Percentiles rank a stretch among this genome's conserved stretches.
phyloP scores from a whole-genome alignment of 108 stramenopile genomes.

The Skeletonema menzelii region DNA sequence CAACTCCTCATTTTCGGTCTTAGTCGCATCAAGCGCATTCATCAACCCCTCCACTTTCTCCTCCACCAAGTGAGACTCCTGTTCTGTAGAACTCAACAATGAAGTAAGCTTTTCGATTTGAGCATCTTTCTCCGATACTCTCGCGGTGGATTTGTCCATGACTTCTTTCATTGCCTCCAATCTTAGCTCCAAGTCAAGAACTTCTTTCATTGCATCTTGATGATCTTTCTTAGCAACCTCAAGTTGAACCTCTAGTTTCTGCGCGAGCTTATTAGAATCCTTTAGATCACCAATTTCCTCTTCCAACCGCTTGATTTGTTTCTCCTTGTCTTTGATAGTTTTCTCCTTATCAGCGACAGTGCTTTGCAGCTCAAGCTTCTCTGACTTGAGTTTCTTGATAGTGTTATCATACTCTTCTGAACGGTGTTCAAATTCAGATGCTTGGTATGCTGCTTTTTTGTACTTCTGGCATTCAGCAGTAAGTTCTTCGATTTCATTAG shows the following conservation, averaged over 20 bases:
- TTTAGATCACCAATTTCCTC: slow-evolving; percentile 34
- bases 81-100: slow-evolving; percentile 1
- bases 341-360: not conserved
- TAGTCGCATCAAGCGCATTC: slow-evolving; percentile 16
- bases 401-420: not conserved
- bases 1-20: slow-evolving; percentile 19
- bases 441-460: not conserved
- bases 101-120: slow-evolving; percentile 10
- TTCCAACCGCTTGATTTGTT: slow-evolving; percentile 28
- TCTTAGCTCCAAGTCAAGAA: slow-evolving; percentile 14
- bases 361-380: not conserved
- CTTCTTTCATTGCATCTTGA: slow-evolving; percentile 7
- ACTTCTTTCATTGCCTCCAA: slow-evolving; percentile 8
- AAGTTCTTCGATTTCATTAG: slow-evolving; percentile 4
- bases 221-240: slow-evolving; percentile 1
- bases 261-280: slow-evolving; percentile 27
- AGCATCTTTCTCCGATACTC: slow-evolving; percentile 13
- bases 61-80: slow-evolving; percentile 11
- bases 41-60: slow-evolving; percentile 21
- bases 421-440: not conserved
- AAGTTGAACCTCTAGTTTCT: slow-evolving; percentile 14
- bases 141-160: not conserved
- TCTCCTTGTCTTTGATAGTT: slow-evolving; percentile 23
- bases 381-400: not conserved
- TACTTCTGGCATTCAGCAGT: not conserved